Evolutionary conservation across 2,329 filamentous ascomycete genomes (phyloP).

Genomic region (Clonostachys solani): DNA sequence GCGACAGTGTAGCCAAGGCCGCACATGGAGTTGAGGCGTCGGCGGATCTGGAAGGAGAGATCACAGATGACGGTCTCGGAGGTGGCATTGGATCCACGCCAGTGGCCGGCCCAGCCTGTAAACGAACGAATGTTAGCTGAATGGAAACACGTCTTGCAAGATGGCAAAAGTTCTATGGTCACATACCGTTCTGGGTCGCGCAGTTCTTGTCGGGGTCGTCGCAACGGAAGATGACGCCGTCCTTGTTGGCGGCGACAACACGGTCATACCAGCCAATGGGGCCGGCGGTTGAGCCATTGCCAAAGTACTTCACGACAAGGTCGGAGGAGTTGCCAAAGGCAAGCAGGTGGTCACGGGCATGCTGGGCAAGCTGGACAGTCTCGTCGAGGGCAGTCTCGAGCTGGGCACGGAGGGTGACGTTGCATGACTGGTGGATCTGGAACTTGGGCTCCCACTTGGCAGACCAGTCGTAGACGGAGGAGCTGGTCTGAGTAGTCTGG

Average conservation of each 20-base stretch:
- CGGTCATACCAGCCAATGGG: constrained; percentile 60
- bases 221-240: constrained; percentile 58
- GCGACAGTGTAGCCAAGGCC: constrained; percentile 59
- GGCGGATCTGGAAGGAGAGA: constrained; percentile 54
- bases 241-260: constrained; percentile 53
- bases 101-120: constrained; percentile 63
- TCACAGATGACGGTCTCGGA: constrained; percentile 67
- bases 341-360: constrained; percentile 60
- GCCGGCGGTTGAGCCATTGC: constrained; percentile 50
- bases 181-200: constrained; percentile 34
- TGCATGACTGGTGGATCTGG: constrained; percentile 62
- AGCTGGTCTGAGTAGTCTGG: constrained; percentile 5
- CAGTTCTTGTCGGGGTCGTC: constrained; percentile 67
- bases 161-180: background rate
- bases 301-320: constrained; percentile 64
- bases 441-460: constrained; percentile 25
- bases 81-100: constrained; percentile 60
- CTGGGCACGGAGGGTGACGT: constrained; percentile 53
- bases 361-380: constrained; percentile 49
- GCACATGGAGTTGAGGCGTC: constrained; percentile 55
- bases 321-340: constrained; percentile 51
- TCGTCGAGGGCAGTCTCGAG: constrained; percentile 54
- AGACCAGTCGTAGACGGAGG: constrained; percentile 22
- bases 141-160: background rate
- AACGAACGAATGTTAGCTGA: no score